Conservation (phyloP, 139 green algal species). For the Volvox reticuliferus region DNA sequence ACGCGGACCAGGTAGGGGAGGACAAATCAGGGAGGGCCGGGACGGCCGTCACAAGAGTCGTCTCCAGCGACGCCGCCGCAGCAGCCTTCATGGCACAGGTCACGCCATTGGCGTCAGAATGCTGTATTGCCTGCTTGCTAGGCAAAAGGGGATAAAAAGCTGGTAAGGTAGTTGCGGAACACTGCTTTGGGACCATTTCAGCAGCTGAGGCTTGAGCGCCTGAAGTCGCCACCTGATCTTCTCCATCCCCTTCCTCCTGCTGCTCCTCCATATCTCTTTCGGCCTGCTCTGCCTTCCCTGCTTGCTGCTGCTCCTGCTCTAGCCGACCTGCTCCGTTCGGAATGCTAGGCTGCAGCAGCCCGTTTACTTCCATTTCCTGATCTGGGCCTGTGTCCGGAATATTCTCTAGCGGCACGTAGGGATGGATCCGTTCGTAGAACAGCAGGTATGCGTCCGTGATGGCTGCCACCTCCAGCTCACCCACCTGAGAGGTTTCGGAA, state of each 20-base stretch:
- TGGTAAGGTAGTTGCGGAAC: too few relatives aligned
- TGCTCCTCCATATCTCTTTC: background rate
- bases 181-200: too few relatives aligned
- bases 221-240: background rate
- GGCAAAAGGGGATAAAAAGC: too few relatives aligned
- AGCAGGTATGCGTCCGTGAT: constrained; percentile 65
- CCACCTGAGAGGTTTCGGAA: background rate
- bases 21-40: background rate
- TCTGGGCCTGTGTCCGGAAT: background rate
- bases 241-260: background rate
- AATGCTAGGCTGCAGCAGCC: background rate
- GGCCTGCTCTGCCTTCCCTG: background rate
- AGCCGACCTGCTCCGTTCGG: background rate
- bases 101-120: too few relatives aligned
- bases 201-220: background rate
- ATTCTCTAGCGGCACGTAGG: background rate
- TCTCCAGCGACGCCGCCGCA: background rate
- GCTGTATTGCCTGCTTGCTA: too few relatives aligned
- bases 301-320: background rate
- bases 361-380: background rate
- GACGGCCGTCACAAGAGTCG: too few relatives aligned
- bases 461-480: constrained; percentile 25
- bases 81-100: background rate
- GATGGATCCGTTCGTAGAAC: constrained; percentile 56
- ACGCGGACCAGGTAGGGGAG: background rate